phyloP scores from a whole-genome alignment of 2,329 filamentous ascomycete species.

The Podosphaera fusca region DNA sequence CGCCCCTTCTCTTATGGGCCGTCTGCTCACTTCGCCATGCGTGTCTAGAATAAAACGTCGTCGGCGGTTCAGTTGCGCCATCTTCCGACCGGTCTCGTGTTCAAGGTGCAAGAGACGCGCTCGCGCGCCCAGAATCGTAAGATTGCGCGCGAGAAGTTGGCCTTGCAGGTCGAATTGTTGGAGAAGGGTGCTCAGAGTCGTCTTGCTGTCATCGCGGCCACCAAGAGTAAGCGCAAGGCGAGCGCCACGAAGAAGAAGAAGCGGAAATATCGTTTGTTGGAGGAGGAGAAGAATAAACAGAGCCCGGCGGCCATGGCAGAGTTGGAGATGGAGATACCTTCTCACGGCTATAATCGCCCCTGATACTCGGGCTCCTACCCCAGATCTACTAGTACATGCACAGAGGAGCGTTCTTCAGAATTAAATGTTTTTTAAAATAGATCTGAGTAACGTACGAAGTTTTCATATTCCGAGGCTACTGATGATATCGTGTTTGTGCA shows the following conservation, averaged over 20 bases:
- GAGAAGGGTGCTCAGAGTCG: conserved; percentile 49
- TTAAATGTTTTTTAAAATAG: no score
- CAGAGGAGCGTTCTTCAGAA: no score
- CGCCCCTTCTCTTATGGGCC: not conserved
- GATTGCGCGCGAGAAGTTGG: conserved; percentile 51
- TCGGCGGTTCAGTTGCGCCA: conserved; percentile 88
- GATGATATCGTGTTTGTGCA: no score
- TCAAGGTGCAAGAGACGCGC: conserved; percentile 84
- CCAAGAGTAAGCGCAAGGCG: conserved; percentile 44
- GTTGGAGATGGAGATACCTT: no score
- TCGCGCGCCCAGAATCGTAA: conserved; percentile 72
- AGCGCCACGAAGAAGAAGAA: conserved; percentile 63
- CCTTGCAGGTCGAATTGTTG: conserved; percentile 34
- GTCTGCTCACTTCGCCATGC: not conserved
- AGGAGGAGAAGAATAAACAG: conserved; percentile 10
- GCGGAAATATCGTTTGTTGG: conserved; percentile 48
- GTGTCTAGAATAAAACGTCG: conserved; percentile 70
- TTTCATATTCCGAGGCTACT: no score
- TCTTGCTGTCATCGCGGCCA: conserved; percentile 36
- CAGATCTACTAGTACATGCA: no score
- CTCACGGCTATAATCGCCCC: no score
- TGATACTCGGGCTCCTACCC: no score
- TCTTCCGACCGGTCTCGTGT: conserved; percentile 67
- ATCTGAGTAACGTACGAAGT: no score
- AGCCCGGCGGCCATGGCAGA: no score